Evolutionary conservation across 2,329 filamentous ascomycete genomes (phyloP), one percentile per base, ranked within the genome.

Genomic region (Colletotrichum tabaci): DNA sequence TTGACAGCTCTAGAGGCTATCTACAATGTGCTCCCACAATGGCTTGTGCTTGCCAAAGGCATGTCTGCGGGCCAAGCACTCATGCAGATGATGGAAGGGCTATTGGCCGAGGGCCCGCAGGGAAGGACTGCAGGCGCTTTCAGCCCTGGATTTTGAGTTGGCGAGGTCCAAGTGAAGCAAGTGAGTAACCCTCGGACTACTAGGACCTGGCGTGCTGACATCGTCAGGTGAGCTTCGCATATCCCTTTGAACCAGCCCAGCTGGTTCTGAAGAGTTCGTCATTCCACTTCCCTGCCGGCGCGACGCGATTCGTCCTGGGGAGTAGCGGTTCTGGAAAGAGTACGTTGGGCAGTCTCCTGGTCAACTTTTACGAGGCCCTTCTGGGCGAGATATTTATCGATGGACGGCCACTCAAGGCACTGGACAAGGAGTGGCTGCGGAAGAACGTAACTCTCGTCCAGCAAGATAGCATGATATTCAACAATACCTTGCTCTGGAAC

Each of bases 281-380:
- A 0, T 87, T 98, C 72, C 88, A 86, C 74, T 96, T 98, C 68
- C 88, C 91, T 0, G 86, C 92, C 0, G 92, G 93, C 0, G 86
- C 93, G 73, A 90, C 92, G 3, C 94, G 91, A 0, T 98, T 96
- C 77, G 86, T 98, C 2, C 89, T 98, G 61, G 96, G 96, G 0
- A 89, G 88, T 76, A 98, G 94, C 77, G 96, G 96, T 0, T 98
- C 94, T 2, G 96, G 96, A 0, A 98, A 98, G 80, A 98, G 94
- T 75, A 98, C 96, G 0, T 78, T 98, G 1, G 91, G 92, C 1
- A 94, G 94, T 77, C 86, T 98, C 0, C 85, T 98, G 0, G 86
- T 95, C 61, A 83, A 98, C 0, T 98, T 98, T 83, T 91, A 94
- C 73, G 94, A 96, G 10, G 89, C 93, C 0, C 80, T 83, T 0